Base-by-base conservation (phyloP, 495 filamentous ascomycete species). In the Tuber brumale region DNA sequence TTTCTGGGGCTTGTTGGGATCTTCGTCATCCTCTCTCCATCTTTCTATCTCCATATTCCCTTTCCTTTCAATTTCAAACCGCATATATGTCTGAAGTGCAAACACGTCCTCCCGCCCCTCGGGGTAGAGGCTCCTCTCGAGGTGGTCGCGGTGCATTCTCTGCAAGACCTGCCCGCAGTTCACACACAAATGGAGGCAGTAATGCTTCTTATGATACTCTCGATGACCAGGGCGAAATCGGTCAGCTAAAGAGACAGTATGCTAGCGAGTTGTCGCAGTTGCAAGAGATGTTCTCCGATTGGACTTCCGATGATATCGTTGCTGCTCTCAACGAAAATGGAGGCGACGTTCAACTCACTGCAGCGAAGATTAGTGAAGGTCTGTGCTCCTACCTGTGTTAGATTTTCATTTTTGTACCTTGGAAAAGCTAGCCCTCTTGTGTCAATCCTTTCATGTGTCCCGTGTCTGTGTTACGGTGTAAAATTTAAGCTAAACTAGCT, bases 281-380 rank as follows among this genome's bases (percentile, higher is more conserved):
- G 82, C 93, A 92, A 84, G 95, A 97, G 82, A 88, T 98, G 86
- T 97, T 97, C 87, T 89, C 93, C 41, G 90, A 92, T 84, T 97
- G 94, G 94, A 92, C 94, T 71, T 90, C 94, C 76, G 92, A 95
- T 82, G 94, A 98, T 83, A 88, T 98, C 71, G 89, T 97, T 71
- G 94, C 94, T 80, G 94, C 94, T 72, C 86, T 99, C 75, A 89
- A 95, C 83, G 95, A 99, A 86, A 94, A 93, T 57, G 89, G 94
- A 81, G 95, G 95, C 81, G 93, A 97, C 83, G 88, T 97, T 73
- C 89, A 92, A 81, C 86, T 88, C 78, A 91, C 95, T 80, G 94
- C 93, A 86, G 90, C 92, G 81, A 91, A 92, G 85, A 97, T 99
- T 82, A 91, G 90, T 79, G 93, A 97, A 85, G 95, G 95, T 97